Evolutionary conservation across 192 early-diverging fungal species (phyloP).

Genomic region (Backusella psychrophila): DNA sequence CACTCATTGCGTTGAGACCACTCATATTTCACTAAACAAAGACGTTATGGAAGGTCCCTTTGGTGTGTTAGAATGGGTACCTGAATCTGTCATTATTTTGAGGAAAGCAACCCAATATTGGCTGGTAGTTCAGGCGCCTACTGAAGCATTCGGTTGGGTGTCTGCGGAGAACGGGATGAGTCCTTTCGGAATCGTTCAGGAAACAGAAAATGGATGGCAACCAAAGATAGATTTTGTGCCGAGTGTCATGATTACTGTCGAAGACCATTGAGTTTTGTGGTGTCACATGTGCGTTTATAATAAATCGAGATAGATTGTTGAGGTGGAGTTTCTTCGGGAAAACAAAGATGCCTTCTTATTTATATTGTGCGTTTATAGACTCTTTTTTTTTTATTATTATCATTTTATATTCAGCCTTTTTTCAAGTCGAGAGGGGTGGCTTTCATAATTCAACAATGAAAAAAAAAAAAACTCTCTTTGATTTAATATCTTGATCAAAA

Average conservation of each 20-base stretch:
- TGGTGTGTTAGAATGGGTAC: constrained; percentile 13
- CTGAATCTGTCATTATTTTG: constrained; percentile 1
- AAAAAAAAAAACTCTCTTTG: neutral
- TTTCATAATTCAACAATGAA: neutral
- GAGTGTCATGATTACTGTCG: constrained; percentile 5
- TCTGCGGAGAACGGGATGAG: neutral
- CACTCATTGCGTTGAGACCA: neutral
- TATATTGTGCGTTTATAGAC: neutral
- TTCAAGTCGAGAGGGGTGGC: neutral
- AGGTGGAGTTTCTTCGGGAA: neutral
- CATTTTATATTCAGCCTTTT: constrained; percentile 3
- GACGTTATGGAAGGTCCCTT: neutral
- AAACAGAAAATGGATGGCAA: constrained; percentile 8
- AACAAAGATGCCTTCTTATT: neutral
- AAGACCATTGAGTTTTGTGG: neutral
- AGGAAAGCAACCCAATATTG: constrained; percentile 6
- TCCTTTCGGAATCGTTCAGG: neutral
- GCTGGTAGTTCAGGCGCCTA: constrained; percentile 10
- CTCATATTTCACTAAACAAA: neutral
- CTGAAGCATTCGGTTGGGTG: neutral
- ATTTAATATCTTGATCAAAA: neutral
- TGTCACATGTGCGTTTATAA: neutral
- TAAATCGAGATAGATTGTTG: neutral
- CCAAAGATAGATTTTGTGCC: neutral
- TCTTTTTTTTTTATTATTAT: neutral